Base-by-base conservation (phyloP, 805 yeast species). In the Danielia oregonensis region DNA sequence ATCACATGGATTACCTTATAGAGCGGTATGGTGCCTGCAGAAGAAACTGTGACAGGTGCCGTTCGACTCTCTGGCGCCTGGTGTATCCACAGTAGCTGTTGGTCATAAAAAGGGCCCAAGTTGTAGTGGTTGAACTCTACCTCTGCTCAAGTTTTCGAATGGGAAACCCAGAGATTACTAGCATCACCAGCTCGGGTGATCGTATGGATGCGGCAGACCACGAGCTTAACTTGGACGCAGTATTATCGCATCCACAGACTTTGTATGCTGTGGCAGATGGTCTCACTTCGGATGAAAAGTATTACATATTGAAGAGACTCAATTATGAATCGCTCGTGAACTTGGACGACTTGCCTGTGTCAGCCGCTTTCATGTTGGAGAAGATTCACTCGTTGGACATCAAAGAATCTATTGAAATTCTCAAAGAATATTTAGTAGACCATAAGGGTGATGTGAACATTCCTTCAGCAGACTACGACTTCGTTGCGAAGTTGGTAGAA, bases 371-470 rank as follows among this genome's bases (percentile, higher is more conserved):
- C 43, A 64, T 73, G 60, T 55, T 68, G 37, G 67, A 63, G 24
- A 66, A 63, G 40, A 59, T 70, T 30, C 59, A 54, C 19, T 41
- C 45, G 17, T 40, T 69, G 44, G 33, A 61, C 3, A 46, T 57
- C 8, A 65, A 59, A 2, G 72, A 70, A 25, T 65, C 77, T 0
- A 24, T 64, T 1, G 57, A 55, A 7, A 61, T 73, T 26, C 49
- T 78, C 29, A 47, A 53, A 21, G 55, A 59, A 12, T 67, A 72
- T 4, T 40, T 67, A 3, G 61, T 46, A 1, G 62, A 67, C 12
- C 78, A 74, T 42, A 46, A 45, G 5, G 69, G 62, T 33, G 82
- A 77, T 48, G 66, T 68, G 24, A 74, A 74, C 46, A 61, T 76
- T 39, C 68, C 73, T 9, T 42, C 35, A 2, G 52, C 46, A 2